Base-by-base conservation (phyloP, 2,329 filamentous ascomycete genomes). In the Alternaria arbusti region DNA sequence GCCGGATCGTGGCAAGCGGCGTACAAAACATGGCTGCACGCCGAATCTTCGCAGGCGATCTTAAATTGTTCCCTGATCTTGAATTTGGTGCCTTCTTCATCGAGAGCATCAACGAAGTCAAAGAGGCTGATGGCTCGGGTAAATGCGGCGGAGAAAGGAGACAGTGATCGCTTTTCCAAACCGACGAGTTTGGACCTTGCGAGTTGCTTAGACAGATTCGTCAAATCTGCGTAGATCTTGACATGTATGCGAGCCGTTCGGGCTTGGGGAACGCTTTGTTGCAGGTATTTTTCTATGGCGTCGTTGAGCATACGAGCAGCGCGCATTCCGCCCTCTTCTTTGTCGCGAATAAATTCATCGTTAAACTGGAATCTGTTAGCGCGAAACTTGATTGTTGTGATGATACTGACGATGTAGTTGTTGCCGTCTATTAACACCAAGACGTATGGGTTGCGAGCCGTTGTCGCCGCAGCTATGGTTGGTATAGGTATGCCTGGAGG, bases 1-100 rank as follows among this genome's bases (percentile, higher is more conserved):
- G 85, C 84, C 23, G 81, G 81, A 68, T 90, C 86, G 67, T 90
- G 87, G 69, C 88, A 90, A 43, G 85, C 87, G 6, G 87, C 89
- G 61, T 89, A 87, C 70, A 86, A 87, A 36, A 91, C 88, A 72
- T 89, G 88, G 68, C 86, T 87, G 79, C 89, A 91, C 70, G 89
- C 86, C 4, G 82, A 78, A 68, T 87, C 87, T 49, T 88, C 85
- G 32, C 82, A 84, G 64, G 87, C 88, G 2, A 89, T 79, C 6
- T 82, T 79, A 72, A 83, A 80, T 64, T 68, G 80, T 68, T 80
- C 68, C 71, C 86, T 83, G 57, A 90, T 82, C 74, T 90, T 90
- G 71, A 85, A 86, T 68, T 87, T 86, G 26, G 86, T 85, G 28
- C 85, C 86, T 70, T 89, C 89, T 36, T 86, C 82, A 65, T 87